Percentiles rank a stretch among this genome's conserved stretches.
Conservation (phyloP, 2,329 filamentous ascomycete genomes). For the Xylariomycetidae sp. region DNA sequence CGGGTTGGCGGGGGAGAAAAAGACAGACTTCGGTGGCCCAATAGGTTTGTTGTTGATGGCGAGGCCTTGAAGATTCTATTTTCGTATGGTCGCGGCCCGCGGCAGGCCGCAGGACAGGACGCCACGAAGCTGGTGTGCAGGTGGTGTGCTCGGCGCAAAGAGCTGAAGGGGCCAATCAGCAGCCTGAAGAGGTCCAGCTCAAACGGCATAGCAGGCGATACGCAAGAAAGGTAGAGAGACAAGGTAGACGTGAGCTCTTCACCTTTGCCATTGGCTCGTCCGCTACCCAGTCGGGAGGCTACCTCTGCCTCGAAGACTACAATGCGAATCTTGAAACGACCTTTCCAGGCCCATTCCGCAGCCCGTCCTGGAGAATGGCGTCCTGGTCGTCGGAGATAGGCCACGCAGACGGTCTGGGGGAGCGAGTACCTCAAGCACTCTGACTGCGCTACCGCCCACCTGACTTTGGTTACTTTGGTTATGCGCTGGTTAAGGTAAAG, state of each 20-base stretch:
- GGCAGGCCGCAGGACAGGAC: neutral
- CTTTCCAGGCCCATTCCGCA: too few species aligned
- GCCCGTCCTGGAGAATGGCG: too few species aligned
- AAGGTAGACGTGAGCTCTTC: too few species aligned
- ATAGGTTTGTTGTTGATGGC: neutral
- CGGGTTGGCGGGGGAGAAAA: too few species aligned
- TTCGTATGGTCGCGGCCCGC: slow-evolving; percentile 1
- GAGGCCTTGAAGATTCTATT: slow-evolving; percentile 2
- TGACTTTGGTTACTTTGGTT: too few species aligned
- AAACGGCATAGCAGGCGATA: neutral
- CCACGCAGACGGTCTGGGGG: too few species aligned
- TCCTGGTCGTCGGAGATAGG: too few species aligned
- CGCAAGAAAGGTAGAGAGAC: neutral
- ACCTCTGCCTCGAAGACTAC: neutral
- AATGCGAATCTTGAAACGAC: neutral
- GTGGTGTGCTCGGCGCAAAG: too few species aligned
- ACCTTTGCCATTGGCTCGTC: neutral
- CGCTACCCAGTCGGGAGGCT: neutral
- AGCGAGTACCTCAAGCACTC: too few species aligned
- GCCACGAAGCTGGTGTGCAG: too few species aligned
- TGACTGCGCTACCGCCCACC: too few species aligned
- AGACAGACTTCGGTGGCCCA: neutral
- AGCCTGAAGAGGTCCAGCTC: neutral
- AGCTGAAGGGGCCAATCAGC: slow-evolving; percentile 1
- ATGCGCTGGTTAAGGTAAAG: too few species aligned